These are phyloP conservation scores for Cunninghamia lanceolata DNA, from an alignment of 75 land plant species.

Conservation along the genomic window DNA sequence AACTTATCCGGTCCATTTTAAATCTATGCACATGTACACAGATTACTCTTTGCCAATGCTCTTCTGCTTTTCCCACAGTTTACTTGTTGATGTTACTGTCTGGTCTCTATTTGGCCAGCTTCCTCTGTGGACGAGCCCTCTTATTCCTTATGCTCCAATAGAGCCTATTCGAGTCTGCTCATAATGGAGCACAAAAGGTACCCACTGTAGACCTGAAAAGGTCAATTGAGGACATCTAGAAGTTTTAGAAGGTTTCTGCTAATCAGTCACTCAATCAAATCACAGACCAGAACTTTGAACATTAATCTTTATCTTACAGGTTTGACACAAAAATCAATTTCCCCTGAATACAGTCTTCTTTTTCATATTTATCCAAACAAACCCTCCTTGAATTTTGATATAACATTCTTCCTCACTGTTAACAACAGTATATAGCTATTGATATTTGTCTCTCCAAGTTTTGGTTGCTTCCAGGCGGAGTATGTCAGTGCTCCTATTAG, in stretches of 20 bases:
- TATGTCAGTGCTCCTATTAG: too few relatives aligned
- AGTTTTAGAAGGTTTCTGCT: neutral
- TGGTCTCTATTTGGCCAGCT: too few relatives aligned
- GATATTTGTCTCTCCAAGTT: too few relatives aligned
- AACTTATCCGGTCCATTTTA: too few relatives aligned
- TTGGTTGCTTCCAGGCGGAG: too few relatives aligned
- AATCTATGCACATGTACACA: neutral
- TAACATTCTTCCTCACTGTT: too few relatives aligned
- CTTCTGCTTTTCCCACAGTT: neutral
- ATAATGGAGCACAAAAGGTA: neutral
- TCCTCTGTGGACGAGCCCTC: neutral
- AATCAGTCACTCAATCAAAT: neutral
- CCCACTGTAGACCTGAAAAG: neutral
- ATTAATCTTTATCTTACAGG: too few relatives aligned
- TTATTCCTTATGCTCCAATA: neutral
- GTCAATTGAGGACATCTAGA: neutral
- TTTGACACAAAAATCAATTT: too few relatives aligned
- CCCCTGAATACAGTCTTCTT: too few relatives aligned
- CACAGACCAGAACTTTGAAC: neutral
- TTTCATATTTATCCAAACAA: too few relatives aligned
- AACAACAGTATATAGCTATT: too few relatives aligned
- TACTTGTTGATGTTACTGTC: neutral
- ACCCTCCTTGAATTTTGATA: too few relatives aligned
- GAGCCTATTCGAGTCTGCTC: neutral
- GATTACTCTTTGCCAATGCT: neutral